A percentile compares a stretch with the other conserved stretches of the same genome.
Conservation (phyloP, 139 green algal species). For the Chlorella sp. region DNA sequence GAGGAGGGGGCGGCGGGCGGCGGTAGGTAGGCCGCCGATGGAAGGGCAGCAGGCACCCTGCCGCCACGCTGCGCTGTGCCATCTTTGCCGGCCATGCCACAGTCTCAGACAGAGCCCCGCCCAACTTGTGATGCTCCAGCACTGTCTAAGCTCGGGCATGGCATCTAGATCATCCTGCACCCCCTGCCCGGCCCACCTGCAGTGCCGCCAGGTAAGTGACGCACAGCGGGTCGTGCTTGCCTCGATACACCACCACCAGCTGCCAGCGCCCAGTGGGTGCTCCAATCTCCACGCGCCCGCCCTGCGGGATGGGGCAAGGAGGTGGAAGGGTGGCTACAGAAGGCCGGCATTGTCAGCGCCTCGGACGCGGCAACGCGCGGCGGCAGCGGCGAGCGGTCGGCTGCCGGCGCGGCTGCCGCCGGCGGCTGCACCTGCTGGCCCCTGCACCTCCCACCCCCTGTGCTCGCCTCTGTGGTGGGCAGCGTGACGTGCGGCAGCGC, state of each 20-base stretch:
- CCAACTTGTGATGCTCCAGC: no score
- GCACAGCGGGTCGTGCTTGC: constrained; percentile 65
- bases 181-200: background rate
- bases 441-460: background rate
- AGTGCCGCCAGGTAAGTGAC: constrained; percentile 57
- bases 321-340: background rate
- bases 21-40: no score
- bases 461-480: constrained; percentile 44
- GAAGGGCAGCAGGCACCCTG: background rate
- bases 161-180: no score
- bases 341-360: background rate
- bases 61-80: no score
- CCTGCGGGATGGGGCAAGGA: constrained; percentile 25
- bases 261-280: constrained; percentile 68
- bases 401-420: background rate
- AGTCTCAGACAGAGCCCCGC: no score
- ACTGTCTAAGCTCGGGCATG: no score
- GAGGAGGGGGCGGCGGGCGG: no score
- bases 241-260: constrained; percentile 63
- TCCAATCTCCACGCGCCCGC: constrained; percentile 64
- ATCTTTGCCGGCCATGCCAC: no score
- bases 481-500: constrained; percentile 56
- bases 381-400: background rate
- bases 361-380: background rate
- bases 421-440: background rate